Evolutionary conservation across 2,329 filamentous ascomycete species (phyloP).

Genomic region (Neonectria coccinea): DNA sequence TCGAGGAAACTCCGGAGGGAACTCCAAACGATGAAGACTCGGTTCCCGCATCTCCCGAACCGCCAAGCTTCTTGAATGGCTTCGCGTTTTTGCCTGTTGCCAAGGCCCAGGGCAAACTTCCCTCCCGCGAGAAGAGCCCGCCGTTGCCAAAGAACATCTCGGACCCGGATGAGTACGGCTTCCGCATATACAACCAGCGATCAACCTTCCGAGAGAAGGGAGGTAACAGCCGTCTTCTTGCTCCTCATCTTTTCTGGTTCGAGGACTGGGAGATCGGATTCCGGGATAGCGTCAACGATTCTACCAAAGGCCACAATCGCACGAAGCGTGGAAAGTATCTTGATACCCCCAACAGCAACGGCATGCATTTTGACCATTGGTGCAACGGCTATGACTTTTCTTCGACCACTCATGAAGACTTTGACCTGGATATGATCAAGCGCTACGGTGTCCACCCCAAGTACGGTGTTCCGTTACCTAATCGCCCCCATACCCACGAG

Average conservation of each 20-base stretch:
- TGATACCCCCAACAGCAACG: constrained; percentile 64
- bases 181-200: constrained; percentile 57
- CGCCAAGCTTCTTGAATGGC: constrained; percentile 45
- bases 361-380: constrained; percentile 66
- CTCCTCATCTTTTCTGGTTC: constrained; percentile 60
- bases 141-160: constrained; percentile 54
- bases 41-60: constrained; percentile 52
- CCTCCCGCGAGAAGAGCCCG: constrained; percentile 54
- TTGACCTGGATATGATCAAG: constrained; percentile 63
- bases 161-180: constrained; percentile 65
- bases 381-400: constrained; percentile 66
- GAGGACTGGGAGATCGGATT: constrained; percentile 69
- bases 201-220: constrained; percentile 57
- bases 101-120: constrained; percentile 46
- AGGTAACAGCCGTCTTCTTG: constrained; percentile 66
- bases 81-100: constrained; percentile 38
- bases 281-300: constrained; percentile 68
- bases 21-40: constrained; percentile 53
- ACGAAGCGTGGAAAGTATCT: constrained; percentile 66
- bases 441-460: constrained; percentile 64
- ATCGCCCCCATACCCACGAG: constrained; percentile 60
- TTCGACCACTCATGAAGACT: constrained; percentile 59
- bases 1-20: constrained; percentile 50
- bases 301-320: constrained; percentile 64
- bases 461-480: constrained; percentile 64